Conservation (phyloP, 2,329 filamentous ascomycete species). For the Talaromyces sp. region DNA sequence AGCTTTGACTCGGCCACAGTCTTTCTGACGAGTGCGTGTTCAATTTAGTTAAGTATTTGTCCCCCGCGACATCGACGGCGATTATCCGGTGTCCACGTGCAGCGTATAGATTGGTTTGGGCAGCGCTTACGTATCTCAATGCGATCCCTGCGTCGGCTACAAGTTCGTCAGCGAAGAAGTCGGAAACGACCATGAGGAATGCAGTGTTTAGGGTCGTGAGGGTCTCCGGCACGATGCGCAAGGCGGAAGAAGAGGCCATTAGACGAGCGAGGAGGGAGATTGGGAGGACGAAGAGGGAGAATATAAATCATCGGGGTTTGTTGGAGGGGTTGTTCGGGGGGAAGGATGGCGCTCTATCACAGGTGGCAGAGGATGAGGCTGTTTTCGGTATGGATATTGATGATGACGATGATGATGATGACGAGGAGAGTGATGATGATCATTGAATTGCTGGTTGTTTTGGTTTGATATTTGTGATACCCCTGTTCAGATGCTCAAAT, state of each 20-base stretch:
- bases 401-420: conserved; percentile 14
- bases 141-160: conserved; percentile 51
- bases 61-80: conserved; percentile 85
- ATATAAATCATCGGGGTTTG: conserved; percentile 28
- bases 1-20: not conserved
- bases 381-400: conserved; percentile 20
- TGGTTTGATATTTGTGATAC: conserved; percentile 16
- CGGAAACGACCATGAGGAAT: conserved; percentile 28
- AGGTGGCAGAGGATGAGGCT: conserved; percentile 38
- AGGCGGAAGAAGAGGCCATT: conserved; percentile 86
- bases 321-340: conserved; percentile 35
- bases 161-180: not conserved
- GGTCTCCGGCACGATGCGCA: conserved; percentile 89
- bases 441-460: not conserved
- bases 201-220: conserved; percentile 82
- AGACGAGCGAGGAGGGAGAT: conserved; percentile 69
- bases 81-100: conserved; percentile 80
- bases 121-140: conserved; percentile 76
- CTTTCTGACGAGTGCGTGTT: not conserved
- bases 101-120: conserved; percentile 85
- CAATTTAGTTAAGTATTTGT: conserved; percentile 82
- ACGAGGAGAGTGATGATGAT: conserved; percentile 12
- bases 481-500: not conserved
- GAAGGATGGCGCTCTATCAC: conserved; percentile 29
- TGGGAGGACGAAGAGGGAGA: conserved; percentile 56